Base-by-base conservation (phyloP, 2,329 filamentous ascomycete genomes). In the Ascochyta clinopodiicola region DNA sequence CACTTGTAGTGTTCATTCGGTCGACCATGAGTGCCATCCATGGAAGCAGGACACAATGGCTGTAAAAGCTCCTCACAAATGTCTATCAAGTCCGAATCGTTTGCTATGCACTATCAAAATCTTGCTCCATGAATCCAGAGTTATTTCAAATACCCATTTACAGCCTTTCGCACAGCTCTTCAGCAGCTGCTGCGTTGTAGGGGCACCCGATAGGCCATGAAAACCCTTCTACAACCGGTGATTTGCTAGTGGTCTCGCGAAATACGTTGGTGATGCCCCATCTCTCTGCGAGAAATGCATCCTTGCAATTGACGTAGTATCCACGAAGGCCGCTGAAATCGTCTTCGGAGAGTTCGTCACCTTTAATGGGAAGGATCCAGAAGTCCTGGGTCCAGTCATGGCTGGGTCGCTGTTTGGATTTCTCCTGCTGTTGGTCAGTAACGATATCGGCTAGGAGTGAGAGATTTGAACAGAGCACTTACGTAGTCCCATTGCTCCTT, bases 401-500 rank as follows among this genome's bases (percentile, higher is more conserved):
- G 2, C 19, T 13, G 6, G 29, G 27, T 13, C 12, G 19, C 12
- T 58, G 44, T 32, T n/a, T 40, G 10, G 35, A 36, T 44, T 40
- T 52, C 31, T 52, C 54, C 49, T 52, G 9, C 1, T 17, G 7
- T 24, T 6, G 17, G 27, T 57, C 25, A 57, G 35, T 27, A 15
- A 3, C 17, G 2, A 5, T 0, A n/a, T 31, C 10, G 10, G 2
- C 43, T 9, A 4, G 10, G 9, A 6, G 4, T n/a, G 5, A 8
- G 4, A 22, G 1, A 10, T 31, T 3, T 8, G 7, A n/a, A 13
- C 4, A 21, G 8, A 17, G 17, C 6, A 55, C 61, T 51, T 54
- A 63, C 67, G 29, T 58, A 40, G 17, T 61, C 40, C 68, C 66
- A 69, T 31, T 66, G 60, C 7, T 64, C 55, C 42, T 62, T 60